Conservation (phyloP, 164 flowering plant species). For the Vitis vinifera region ASM3070453v1 NC_081812.1:21392501-21393000, state of each 20-base stretch:
- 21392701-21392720: conserved; percentile 56
- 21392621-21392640: conserved; percentile 46
- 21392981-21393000: no score
- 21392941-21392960: no score
- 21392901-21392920: no score
- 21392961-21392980: no score
- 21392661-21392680: conserved; percentile 17
- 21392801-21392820: no score
- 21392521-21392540: conserved; percentile 33
- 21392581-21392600: conserved; percentile 25
- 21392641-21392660: conserved; percentile 24
- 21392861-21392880: no score
- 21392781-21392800: no score
- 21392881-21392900: no score
- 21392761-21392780: neutral
- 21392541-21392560: conserved; percentile 46
- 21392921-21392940: no score
- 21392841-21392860: no score
- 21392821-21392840: no score
- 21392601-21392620: conserved; percentile 51
- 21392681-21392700: conserved; percentile 33
- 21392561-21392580: conserved; percentile 56
- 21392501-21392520: conserved; percentile 20
- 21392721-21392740: conserved; percentile 48
- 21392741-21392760: neutral